Evolutionary conservation across 371 early-diverging fungal species (phyloP), one percentile per base, ranked within the genome.

Genomic region (Syncephalastrum contaminatum): DNA sequence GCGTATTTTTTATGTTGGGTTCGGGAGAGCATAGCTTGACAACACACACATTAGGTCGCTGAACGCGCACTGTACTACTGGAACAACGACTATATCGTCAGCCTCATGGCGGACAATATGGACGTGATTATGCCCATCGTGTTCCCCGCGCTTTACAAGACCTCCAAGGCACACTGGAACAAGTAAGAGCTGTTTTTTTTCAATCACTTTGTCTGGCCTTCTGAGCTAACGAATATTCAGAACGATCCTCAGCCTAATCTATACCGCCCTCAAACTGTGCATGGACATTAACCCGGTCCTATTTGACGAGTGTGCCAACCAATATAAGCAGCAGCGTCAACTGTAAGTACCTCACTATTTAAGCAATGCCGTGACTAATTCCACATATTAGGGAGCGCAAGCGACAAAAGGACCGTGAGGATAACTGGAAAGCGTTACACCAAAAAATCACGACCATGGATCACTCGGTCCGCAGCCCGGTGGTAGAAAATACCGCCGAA

Each of bases 151-250:
- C 75, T 98, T 24, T 95, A 90, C 63, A 86, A 88, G 39, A 91
- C 93, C 65, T 95, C 96, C 30, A 95, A 95, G 66, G 81, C 91
- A 2, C 98, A 98, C 66, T 98, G 98, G 98, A 97, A 98, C 78
- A 83, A 92, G 88, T 93, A 82, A 59, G 51, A 54, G 15, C n/a
- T 20, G n/a, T n/a, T n/a, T n/a, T n/a, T n/a, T n/a, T n/a, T n/a
- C n/a, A n/a, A n/a, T n/a, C n/a, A n/a, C n/a, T n/a, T n/a, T n/a
- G n/a, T n/a, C n/a, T n/a, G n/a, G n/a, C n/a, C n/a, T n/a, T n/a
- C n/a, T n/a, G n/a, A n/a, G n/a, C n/a, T n/a, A n/a, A n/a, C n/a
- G n/a, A n/a, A n/a, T 25, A 7, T 7, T 1, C 75, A 91, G 92
- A 59, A 93, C 92, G 0, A 95, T 98, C 58, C 95, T 97, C 58